Evolutionary conservation across 108 stramenopile genomes (phyloP), one percentile per base, ranked within the genome.

Genomic region (Cyclotella kingstonii): DNA sequence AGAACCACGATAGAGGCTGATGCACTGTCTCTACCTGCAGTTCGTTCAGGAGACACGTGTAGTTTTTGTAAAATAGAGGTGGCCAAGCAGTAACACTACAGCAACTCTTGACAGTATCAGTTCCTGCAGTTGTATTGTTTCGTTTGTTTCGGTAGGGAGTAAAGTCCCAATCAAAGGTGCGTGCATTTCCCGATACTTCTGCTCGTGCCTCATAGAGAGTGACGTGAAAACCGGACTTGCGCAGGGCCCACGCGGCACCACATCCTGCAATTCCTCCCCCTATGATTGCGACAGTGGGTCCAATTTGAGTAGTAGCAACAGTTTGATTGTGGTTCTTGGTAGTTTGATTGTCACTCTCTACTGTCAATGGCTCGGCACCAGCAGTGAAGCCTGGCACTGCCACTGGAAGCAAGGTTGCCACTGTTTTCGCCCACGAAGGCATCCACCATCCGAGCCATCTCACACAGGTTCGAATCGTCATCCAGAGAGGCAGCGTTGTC

Each of bases 181-280:
- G 70, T 30, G 82, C 82, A 60, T 83, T 83, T 25, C 82, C 82
- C 42, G 75, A 77, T 12, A 78, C 45, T 40, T 75, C 29, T 30
- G 56, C 41, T 18, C 79, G 60, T 6, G 79, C 79, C 68, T 83
- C 82, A 44, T 43, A 83, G 15, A 83, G 46, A 2, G 70, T 66
- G 10, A 83, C 80, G 15, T 63, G 46, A 11, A 73, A 78, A 5
- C 78, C 81, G 19, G 61, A 66, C n/a, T 42, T 73, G 27, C 74
- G 76, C 21, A 83, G 47, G 25, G 79, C 56, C 82, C 79, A 83
- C 4, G 82, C 82, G 18, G 82, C 60, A 9, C 79, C 79, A 41
- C 78, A 80, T 3, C 82, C 82, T 5, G 82, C 82, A 25, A 83
- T 78, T n/a, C 82, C 82, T 19, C 79, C 76, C 9, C 82, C 82